A percentile compares a stretch with the other conserved stretches of the same genome.
Conservation (phyloP, 306 rosid species). For the Sicyos baderoa region DNA sequence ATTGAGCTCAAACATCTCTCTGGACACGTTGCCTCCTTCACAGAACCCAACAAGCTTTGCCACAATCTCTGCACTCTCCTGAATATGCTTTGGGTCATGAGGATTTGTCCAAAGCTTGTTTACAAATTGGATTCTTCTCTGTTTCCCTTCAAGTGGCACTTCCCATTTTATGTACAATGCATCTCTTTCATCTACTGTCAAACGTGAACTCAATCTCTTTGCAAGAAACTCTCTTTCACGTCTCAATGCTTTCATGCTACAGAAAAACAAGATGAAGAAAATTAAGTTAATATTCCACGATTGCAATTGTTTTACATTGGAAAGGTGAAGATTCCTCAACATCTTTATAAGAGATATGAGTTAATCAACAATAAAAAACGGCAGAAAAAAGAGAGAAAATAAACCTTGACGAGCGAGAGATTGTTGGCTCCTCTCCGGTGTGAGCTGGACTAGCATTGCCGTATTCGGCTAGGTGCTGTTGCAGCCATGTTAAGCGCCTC, state of each 20-base stretch:
- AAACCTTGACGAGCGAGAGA: slow-evolving; percentile 94
- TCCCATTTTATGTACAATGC: slow-evolving; percentile 77
- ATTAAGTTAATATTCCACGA: slow-evolving; percentile 3
- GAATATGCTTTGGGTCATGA: slow-evolving; percentile 63
- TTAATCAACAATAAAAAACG: background rate
- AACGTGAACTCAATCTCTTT: slow-evolving; percentile 71
- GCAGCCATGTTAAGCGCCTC: slow-evolving; percentile 90
- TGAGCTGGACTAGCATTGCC: slow-evolving; percentile 93
- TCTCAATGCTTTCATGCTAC: slow-evolving; percentile 69
- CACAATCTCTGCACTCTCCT: slow-evolving; percentile 91
- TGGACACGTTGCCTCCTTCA: slow-evolving; percentile 85
- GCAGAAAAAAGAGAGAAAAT: background rate
- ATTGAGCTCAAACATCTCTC: slow-evolving; percentile 93
- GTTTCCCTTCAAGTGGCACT: slow-evolving; percentile 94
- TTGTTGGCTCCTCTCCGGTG: slow-evolving; percentile 65
- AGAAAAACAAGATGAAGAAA: slow-evolving; percentile 19
- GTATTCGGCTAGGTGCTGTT: slow-evolving; percentile 74
- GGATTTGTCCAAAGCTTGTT: slow-evolving; percentile 93
- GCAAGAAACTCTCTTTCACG: slow-evolving; percentile 95
- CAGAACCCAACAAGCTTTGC: slow-evolving; percentile 92
- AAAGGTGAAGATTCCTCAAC: too few relatives aligned
- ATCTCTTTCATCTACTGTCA: slow-evolving; percentile 79
- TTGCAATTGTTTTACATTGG: too few relatives aligned
- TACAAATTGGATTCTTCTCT: slow-evolving; percentile 71
- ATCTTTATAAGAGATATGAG: too few relatives aligned